phyloP scores from a whole-genome alignment of 2,329 filamentous ascomycete genomes.

The Fusarium protoensiforme region DNA sequence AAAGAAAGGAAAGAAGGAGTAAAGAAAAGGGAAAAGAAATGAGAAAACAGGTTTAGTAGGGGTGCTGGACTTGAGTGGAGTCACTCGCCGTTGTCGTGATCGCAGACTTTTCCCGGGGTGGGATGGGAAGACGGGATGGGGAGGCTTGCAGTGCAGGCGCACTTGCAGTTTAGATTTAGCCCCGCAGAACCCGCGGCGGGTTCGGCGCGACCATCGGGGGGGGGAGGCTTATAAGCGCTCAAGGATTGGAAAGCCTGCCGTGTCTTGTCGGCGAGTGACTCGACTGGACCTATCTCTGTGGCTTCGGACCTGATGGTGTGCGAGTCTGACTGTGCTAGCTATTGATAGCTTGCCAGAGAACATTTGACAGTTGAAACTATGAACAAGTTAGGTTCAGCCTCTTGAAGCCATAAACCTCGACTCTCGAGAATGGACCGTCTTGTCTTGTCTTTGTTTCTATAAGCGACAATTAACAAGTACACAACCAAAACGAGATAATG shows the following conservation, averaged over 20 bases:
- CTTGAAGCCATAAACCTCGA: not conserved
- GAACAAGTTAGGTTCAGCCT: not conserved
- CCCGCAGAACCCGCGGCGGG: constrained; percentile 24
- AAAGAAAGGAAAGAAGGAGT: not conserved
- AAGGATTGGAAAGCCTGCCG: not conserved
- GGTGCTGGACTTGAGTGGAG: constrained; percentile 24
- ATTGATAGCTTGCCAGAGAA: not conserved
- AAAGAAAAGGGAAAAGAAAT: not conserved
- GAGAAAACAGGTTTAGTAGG: constrained; percentile 18
- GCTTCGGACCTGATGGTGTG: not conserved
- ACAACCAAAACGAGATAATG: not conserved
- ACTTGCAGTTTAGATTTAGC: constrained; percentile 4
- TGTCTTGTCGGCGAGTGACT: constrained; percentile 10
- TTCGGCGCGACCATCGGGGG: constrained; percentile 19
- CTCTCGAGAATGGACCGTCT: constrained; percentile 16
- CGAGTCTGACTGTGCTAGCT: not conserved
- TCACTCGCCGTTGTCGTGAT: constrained; percentile 37
- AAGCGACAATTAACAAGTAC: constrained; percentile 7
- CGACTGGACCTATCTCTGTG: not conserved
- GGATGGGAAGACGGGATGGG: not conserved
- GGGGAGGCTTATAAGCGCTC: constrained; percentile 5
- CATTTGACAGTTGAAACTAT: not conserved
- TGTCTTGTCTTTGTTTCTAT: constrained; percentile 17
- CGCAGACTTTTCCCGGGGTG: constrained; percentile 31
- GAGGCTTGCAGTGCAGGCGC: constrained; percentile 6